A percentile compares a stretch with the other conserved stretches of the same genome.
Conservation (phyloP, 108 stramenopile species). For the Bacterosira constricta region DNA sequence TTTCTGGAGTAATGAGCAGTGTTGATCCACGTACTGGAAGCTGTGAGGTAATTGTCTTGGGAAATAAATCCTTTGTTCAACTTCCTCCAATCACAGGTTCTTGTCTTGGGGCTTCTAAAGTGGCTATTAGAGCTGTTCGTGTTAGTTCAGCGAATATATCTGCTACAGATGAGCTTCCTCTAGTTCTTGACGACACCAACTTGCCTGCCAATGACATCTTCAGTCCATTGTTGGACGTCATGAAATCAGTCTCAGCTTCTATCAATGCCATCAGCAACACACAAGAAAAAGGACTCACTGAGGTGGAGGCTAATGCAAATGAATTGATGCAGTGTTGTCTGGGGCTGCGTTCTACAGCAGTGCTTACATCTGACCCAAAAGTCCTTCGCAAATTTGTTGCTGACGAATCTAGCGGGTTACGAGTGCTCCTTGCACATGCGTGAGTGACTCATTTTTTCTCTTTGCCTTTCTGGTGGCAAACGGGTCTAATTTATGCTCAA, state of each 20-base stretch:
- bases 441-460: neutral
- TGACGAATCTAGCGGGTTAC: conserved; percentile 9
- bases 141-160: conserved; percentile 63
- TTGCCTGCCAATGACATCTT: conserved; percentile 20
- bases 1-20: conserved; percentile 77
- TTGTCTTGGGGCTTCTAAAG: neutral
- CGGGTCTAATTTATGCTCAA: neutral
- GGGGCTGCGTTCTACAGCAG: conserved; percentile 37
- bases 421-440: conserved; percentile 17
- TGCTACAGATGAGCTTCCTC: conserved; percentile 64
- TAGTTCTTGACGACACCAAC: conserved; percentile 46
- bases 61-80: conserved; percentile 5
- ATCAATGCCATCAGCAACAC: neutral
- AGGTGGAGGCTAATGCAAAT: neutral
- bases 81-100: neutral
- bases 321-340: conserved; percentile 28
- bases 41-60: conserved; percentile 77
- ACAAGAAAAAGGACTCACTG: neutral
- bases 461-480: neutral
- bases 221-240: neutral
- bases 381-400: conserved; percentile 10
- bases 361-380: conserved; percentile 25
- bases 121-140: conserved; percentile 72
- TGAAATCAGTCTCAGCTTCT: conserved; percentile 14
- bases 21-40: conserved; percentile 68